phyloP scores from a whole-genome alignment of 2,329 filamentous ascomycete species.

The Alternaria arbusti region DNA sequence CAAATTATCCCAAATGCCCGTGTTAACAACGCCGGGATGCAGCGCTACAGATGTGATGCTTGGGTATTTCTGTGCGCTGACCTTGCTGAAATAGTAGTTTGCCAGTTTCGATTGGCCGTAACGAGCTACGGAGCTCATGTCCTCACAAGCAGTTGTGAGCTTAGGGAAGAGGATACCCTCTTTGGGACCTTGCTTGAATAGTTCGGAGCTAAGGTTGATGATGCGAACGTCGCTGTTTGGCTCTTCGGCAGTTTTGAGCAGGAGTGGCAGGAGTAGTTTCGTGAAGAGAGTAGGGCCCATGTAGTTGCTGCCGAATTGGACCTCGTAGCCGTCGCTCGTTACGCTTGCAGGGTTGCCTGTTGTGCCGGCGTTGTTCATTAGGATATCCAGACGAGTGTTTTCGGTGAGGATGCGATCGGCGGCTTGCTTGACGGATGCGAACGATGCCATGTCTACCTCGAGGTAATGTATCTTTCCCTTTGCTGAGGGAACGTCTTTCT shows the following conservation, averaged over 20 bases:
- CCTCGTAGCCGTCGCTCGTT: conserved; percentile 54
- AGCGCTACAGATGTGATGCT: conserved; percentile 47
- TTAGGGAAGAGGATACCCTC: conserved; percentile 43
- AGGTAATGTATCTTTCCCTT: conserved; percentile 8
- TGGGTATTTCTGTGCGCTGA: conserved; percentile 51
- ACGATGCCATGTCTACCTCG: conserved; percentile 43
- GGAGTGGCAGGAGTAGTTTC: conserved; percentile 48
- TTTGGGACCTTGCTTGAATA: conserved; percentile 27
- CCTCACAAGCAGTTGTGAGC: conserved; percentile 25
- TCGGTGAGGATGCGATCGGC: conserved; percentile 32
- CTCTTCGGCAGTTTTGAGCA: conserved; percentile 36
- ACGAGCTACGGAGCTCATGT: background rate
- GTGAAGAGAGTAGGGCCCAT: conserved; percentile 54
- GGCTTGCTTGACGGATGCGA: conserved; percentile 40
- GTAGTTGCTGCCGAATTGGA: conserved; percentile 56
- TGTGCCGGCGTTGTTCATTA: conserved; percentile 53
- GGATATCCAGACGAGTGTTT: conserved; percentile 46
- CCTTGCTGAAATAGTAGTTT: conserved; percentile 51
- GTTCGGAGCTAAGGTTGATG: conserved; percentile 40
- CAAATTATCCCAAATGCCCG: conserved; percentile 22
- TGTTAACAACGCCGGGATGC: conserved; percentile 55
- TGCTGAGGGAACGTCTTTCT: background rate
- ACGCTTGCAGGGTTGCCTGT: conserved; percentile 26
- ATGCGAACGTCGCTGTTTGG: conserved; percentile 50
- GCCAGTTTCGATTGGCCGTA: conserved; percentile 58